A percentile compares a stretch with the other conserved stretches of the same genome.
These are phyloP conservation scores for Colletotrichum higginsianum DNA, from an alignment of 2,329 filamentous ascomycete genomes.

Conservation along the genomic window DNA sequence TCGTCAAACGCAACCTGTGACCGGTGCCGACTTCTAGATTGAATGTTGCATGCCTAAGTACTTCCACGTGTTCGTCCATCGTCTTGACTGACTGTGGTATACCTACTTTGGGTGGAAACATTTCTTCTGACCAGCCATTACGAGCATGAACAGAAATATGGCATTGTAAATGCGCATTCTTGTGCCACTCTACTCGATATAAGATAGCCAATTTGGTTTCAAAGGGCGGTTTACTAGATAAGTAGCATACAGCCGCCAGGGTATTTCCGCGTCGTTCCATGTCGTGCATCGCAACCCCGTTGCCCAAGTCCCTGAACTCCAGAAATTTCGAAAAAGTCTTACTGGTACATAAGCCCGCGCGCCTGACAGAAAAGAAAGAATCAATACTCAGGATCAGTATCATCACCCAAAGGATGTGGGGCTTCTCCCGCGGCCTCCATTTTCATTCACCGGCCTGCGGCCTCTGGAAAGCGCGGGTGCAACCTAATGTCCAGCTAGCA, in stretches of 20 bases:
- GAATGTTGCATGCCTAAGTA: background rate
- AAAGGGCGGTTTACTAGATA: conserved; percentile 6
- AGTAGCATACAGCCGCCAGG: conserved; percentile 22
- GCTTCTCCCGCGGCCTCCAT: background rate
- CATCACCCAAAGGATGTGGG: background rate
- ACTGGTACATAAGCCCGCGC: conserved; percentile 9
- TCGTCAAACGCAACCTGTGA: background rate
- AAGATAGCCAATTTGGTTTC: conserved; percentile 28
- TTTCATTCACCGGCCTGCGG: background rate
- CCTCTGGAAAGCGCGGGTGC: background rate
- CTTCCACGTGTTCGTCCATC: background rate
- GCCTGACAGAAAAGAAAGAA: background rate
- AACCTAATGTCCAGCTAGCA: background rate
- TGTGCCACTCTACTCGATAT: background rate
- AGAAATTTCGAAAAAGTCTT: background rate
- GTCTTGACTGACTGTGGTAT: no score
- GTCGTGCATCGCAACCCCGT: background rate
- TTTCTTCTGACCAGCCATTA: background rate
- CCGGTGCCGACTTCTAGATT: background rate
- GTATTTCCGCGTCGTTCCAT: conserved; percentile 40
- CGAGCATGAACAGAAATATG: background rate
- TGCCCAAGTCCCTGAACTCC: conserved; percentile 29
- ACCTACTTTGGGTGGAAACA: no score
- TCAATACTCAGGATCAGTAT: background rate
- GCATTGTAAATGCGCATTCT: background rate